Evolutionary conservation across 345 rosid species (phyloP), one percentile per base, ranked within the genome.

Genomic region (Rhizophora mangle): DNA sequence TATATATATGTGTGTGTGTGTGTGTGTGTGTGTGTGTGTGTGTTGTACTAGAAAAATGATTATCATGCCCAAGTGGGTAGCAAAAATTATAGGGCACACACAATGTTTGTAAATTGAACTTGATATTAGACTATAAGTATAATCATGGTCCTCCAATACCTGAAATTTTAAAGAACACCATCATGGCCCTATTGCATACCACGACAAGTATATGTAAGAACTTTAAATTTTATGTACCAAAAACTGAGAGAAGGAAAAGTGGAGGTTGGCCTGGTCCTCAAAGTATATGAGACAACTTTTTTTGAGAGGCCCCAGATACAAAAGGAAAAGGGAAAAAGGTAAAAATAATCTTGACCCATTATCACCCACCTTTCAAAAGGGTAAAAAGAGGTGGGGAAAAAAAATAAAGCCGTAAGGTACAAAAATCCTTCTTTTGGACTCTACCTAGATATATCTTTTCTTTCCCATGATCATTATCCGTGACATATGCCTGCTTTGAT

Each of bases 271-370:
- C 67, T 70, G 72, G 67, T 74, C 69, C 75, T 68, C 66, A 69
- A 69, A 74, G 80, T 78, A 68, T 72, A 75, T 64, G 79, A 84
- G 85, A 84, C 88, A 86, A 74, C 90, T 86, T 86, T 86, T 81
- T 73, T 71, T 67, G 68, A 61, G 73, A 81, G 86, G 88, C 27
- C 88, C 86, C 86, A 81, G 61, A 65, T 43, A 65, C 60, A 62
- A 60, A 83, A 82, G 82, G 74, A 52, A 67, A 70, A 74, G 64
- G 63, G 39, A 11, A 59, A 83, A 82, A 77, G 75, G 64, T 30
- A 60, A 58, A 52, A 73, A 51, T 37, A 73, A 60, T 73, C 54
- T 73, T 73, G 67, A 73, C 67, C 66, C 76, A 73, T 73, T 62
- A 72, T 66, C 70, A 59, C 61, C 30, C 34, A 66, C 60, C 61